A percentile compares a stretch with the other conserved stretches of the same genome.
Evolutionary conservation across 495 filamentous ascomycete genomes (phyloP).

Genomic region (Podospora comata): DNA sequence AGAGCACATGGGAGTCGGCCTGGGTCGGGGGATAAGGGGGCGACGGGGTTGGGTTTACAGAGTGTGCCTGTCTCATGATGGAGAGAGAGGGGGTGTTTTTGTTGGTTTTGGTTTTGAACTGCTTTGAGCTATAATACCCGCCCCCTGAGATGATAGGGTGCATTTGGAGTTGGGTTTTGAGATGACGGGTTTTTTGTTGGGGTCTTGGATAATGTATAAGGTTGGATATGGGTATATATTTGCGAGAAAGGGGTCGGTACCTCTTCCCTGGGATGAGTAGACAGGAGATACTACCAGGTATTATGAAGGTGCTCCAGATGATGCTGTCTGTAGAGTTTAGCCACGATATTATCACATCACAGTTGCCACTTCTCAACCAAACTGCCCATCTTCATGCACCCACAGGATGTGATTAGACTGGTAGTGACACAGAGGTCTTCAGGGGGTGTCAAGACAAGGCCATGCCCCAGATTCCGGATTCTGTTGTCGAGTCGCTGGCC

Average conservation of each 20-base stretch:
- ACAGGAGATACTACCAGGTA: background rate
- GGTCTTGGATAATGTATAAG: background rate
- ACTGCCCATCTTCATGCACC: no score
- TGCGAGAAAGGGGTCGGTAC: background rate
- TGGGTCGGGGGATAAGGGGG: constrained; percentile 17
- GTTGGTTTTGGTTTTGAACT: constrained; percentile 5
- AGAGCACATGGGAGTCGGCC: constrained; percentile 24
- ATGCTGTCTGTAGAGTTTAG: background rate
- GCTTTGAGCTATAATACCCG: background rate
- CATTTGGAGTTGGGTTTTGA: constrained; percentile 10
- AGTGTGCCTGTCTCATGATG: background rate
- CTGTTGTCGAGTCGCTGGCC: background rate
- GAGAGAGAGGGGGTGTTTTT: background rate
- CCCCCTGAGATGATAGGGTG: background rate
- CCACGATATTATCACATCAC: background rate
- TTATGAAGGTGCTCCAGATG: background rate
- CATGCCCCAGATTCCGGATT: background rate
- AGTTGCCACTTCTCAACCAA: background rate
- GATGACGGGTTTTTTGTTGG: constrained; percentile 12
- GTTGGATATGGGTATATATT: background rate
- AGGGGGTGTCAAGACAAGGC: background rate
- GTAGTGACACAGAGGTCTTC: background rate
- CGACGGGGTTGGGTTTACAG: constrained; percentile 8
- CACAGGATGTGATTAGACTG: background rate
- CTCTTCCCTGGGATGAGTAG: background rate